A percentile compares a stretch with the other conserved stretches of the same genome.
These are phyloP conservation scores for Fusarium devonianum DNA, from an alignment of 2,329 filamentous ascomycete genomes.

Conservation along the genomic window DNA sequence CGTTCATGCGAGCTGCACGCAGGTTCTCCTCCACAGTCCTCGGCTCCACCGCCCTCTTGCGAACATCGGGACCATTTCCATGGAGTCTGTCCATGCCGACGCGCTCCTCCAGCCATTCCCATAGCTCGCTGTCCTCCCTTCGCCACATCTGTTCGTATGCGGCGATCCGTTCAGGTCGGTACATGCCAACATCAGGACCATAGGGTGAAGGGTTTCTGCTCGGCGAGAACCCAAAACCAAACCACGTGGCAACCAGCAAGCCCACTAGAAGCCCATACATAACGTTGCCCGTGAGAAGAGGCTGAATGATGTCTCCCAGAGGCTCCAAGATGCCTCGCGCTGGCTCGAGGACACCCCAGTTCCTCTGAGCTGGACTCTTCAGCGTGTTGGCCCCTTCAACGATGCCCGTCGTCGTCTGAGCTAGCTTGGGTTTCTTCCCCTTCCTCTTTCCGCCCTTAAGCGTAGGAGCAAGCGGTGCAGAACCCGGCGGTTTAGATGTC, in stretches of 20 bases:
- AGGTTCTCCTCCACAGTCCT: conserved; percentile 67
- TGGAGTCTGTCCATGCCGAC: conserved; percentile 72
- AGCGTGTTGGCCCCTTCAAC: conserved; percentile 50
- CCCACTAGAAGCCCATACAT: conserved; percentile 78
- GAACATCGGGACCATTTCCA: conserved; percentile 44
- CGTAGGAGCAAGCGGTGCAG: conserved; percentile 54
- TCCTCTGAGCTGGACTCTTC: conserved; percentile 54
- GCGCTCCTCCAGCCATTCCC: conserved; percentile 92
- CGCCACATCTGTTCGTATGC: conserved; percentile 96
- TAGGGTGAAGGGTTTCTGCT: conserved; percentile 48
- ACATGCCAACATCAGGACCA: conserved; percentile 44
- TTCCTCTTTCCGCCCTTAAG: conserved; percentile 67
- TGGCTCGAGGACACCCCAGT: conserved; percentile 86
- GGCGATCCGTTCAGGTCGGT: conserved; percentile 70
- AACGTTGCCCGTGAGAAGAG: conserved; percentile 78
- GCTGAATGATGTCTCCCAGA: conserved; percentile 71
- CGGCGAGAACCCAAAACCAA: conserved; percentile 64
- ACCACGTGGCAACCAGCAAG: conserved; percentile 77
- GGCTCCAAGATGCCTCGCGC: conserved; percentile 74
- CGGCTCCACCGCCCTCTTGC: conserved; percentile 60
- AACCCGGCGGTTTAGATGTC: conserved; percentile 65
- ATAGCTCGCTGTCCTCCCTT: conserved; percentile 84
- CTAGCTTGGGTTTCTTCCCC: conserved; percentile 59
- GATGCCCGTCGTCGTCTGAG: conserved; percentile 53
- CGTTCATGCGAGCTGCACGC: conserved; percentile 68